Evolutionary conservation across 2,329 filamentous ascomycete species (phyloP).

Genomic region (Fusarium tricinctum): DNA sequence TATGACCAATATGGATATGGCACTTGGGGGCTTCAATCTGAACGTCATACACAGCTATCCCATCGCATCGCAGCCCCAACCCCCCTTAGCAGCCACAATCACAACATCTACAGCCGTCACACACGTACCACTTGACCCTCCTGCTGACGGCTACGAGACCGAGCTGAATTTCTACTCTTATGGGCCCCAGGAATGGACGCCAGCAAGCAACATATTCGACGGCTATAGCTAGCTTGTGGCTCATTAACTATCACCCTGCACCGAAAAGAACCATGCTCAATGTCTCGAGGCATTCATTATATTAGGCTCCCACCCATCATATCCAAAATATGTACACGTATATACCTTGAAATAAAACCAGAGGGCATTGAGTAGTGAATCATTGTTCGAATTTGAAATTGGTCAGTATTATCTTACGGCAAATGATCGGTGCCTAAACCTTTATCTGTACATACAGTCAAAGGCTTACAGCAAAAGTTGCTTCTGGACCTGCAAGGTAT

Average conservation of each 20-base stretch:
- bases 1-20: conserved; percentile 53
- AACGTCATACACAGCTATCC: conserved; percentile 31
- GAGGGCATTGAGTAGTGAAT: neutral
- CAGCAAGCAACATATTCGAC: conserved; percentile 41
- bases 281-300: neutral
- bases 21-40: conserved; percentile 58
- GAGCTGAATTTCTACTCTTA: conserved; percentile 62
- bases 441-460: too few relatives aligned
- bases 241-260: too few relatives aligned
- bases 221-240: conserved; percentile 29
- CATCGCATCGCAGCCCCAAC: conserved; percentile 22
- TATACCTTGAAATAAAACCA: neutral
- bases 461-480: too few relatives aligned
- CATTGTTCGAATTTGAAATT: neutral
- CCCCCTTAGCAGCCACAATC: conserved; percentile 20
- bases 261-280: neutral
- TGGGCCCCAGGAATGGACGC: conserved; percentile 51
- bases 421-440: too few relatives aligned
- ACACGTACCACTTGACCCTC: conserved; percentile 43
- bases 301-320: neutral
- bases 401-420: neutral
- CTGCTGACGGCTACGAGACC: conserved; percentile 62
- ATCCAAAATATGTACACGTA: too few relatives aligned
- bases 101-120: conserved; percentile 9
- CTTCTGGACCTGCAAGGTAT: neutral